Conservation (phyloP, 2,329 filamentous ascomycete species). For the Didymella arachidicola region DNA sequence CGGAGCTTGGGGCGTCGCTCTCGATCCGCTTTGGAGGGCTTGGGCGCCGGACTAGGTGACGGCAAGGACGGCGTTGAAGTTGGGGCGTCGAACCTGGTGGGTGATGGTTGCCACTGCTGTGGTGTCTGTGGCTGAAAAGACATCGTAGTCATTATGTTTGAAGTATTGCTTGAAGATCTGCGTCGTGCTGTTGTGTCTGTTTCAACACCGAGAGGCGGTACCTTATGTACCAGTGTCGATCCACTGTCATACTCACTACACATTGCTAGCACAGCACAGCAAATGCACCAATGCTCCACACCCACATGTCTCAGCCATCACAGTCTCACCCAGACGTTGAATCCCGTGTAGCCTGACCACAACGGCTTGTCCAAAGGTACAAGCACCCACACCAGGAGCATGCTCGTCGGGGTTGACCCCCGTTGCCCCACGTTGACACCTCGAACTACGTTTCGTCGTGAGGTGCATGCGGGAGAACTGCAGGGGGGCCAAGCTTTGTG, state of each 20-base stretch:
- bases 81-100: slow-evolving; percentile 19
- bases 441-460: slow-evolving; percentile 2
- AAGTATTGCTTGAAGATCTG: slow-evolving; percentile 9
- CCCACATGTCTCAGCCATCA: slow-evolving; percentile 22
- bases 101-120: slow-evolving; percentile 33
- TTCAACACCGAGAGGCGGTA: slow-evolving; percentile 4
- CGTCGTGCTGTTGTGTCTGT: slow-evolving; percentile 5
- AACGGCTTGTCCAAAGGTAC: slow-evolving; percentile 1
- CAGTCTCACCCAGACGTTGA: slow-evolving; percentile 18
- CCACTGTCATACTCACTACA: not conserved
- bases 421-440: slow-evolving; percentile 12
- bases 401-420: slow-evolving; percentile 16
- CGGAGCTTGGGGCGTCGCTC: slow-evolving; percentile 43
- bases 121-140: slow-evolving; percentile 32
- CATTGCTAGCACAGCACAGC: slow-evolving; percentile 4
- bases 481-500: slow-evolving; percentile 14
- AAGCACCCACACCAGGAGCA: slow-evolving; percentile 18
- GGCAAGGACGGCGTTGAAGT: slow-evolving; percentile 22
- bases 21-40: slow-evolving; percentile 21
- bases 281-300: slow-evolving; percentile 13
- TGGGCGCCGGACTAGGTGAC: slow-evolving; percentile 34
- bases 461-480: slow-evolving; percentile 1
- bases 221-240: slow-evolving; percentile 21
- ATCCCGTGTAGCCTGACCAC: slow-evolving; percentile 20
- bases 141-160: slow-evolving; percentile 26